These are phyloP conservation scores for Ophiorrhiza pumila DNA, from an alignment of 257 asterid genomes.

Conservation along the genomic window DNA sequence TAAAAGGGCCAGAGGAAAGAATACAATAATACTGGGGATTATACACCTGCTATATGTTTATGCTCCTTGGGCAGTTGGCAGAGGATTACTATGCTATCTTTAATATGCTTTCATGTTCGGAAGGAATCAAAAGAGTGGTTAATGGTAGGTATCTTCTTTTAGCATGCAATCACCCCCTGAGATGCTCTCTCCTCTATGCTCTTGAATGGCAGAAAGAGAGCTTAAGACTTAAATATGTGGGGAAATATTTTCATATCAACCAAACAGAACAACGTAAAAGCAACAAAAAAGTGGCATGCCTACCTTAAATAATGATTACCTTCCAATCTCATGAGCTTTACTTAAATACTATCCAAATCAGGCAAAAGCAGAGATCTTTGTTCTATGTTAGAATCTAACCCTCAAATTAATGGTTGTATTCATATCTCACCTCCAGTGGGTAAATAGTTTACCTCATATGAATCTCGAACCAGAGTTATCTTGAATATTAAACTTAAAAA, in stretches of 20 bases:
- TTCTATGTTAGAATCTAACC: background rate
- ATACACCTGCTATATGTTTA: constrained; percentile 1
- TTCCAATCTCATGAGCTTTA: background rate
- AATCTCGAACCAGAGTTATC: background rate
- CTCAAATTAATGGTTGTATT: background rate
- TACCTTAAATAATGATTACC: background rate
- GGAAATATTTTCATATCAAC: background rate
- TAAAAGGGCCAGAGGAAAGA: too few species aligned
- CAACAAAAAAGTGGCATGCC: background rate
- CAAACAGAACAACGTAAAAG: background rate
- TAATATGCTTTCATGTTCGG: background rate
- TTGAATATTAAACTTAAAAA: background rate
- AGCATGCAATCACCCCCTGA: background rate
- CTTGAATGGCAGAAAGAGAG: background rate
- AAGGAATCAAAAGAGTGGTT: background rate
- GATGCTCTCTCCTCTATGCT: background rate
- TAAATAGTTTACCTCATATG: background rate
- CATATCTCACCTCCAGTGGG: background rate
- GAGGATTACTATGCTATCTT: background rate
- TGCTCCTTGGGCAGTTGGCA: background rate
- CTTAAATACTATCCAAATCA: background rate
- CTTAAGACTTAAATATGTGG: background rate
- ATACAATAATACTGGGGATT: too few species aligned
- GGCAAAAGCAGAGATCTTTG: background rate
- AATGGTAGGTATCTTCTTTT: background rate